Evolutionary conservation across 768 basidiomycete genomes (phyloP).

Genomic region (Suillus weaverae): DNA sequence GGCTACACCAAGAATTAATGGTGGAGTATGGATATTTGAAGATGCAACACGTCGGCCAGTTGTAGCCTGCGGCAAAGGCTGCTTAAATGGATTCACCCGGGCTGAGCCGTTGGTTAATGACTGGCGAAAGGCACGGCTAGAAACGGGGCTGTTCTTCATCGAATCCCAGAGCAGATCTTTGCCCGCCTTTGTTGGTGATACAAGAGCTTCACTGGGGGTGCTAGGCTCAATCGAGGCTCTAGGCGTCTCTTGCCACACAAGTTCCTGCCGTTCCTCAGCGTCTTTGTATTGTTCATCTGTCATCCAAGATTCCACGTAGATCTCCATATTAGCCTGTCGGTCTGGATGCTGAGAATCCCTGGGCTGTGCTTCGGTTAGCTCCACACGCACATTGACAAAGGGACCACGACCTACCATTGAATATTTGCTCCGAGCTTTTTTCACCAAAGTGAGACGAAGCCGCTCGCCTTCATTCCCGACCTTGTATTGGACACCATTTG

Average conservation of each 20-base stretch:
- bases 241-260: constrained; percentile 69
- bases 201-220: constrained; percentile 39
- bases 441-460: constrained; percentile 68
- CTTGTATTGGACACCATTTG: constrained; percentile 68
- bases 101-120: constrained; percentile 46
- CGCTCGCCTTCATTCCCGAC: constrained; percentile 69
- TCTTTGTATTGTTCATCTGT: constrained; percentile 70
- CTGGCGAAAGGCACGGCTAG: constrained; percentile 45
- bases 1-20: constrained; percentile 33
- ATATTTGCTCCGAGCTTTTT: constrained; percentile 67
- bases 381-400: constrained; percentile 1
- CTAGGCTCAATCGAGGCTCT: constrained; percentile 44
- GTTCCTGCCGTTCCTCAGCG: constrained; percentile 57
- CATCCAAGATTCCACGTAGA: constrained; percentile 79
- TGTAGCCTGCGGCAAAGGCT: constrained; percentile 31
- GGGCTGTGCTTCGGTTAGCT: constrained; percentile 46
- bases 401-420: constrained; percentile 56
- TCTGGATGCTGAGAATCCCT: constrained; percentile 79
- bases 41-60: constrained; percentile 47
- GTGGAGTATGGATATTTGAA: constrained; percentile 28
- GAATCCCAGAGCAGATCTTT: constrained; percentile 75
- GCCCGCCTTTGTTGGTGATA: constrained; percentile 44
- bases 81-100: constrained; percentile 52
- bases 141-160: constrained; percentile 41
- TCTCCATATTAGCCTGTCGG: constrained; percentile 62